Percentiles rank a stretch among this genome's conserved stretches.
Evolutionary conservation across 371 early-diverging fungal genomes (phyloP).

Genomic region (Zychaea mexicana): DNA sequence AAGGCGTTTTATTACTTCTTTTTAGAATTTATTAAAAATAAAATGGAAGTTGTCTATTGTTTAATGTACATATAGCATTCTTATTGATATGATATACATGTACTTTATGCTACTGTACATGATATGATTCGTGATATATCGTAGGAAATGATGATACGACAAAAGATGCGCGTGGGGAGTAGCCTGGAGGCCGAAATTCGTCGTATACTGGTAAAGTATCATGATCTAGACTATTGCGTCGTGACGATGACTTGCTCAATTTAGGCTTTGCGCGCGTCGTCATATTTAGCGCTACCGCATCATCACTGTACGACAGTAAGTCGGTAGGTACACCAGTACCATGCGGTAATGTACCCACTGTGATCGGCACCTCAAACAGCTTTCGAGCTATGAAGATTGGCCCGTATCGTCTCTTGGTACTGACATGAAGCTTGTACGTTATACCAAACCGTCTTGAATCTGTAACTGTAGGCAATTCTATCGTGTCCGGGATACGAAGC

Average conservation of each 20-base stretch:
- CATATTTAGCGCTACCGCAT: background rate
- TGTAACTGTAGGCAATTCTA: background rate
- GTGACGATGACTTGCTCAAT: background rate
- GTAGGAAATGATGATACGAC: background rate
- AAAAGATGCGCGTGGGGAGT: background rate
- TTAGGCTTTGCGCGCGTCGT: background rate
- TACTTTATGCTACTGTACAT: background rate
- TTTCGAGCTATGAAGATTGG: conserved; percentile 5
- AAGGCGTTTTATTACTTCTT: no score
- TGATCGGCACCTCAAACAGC: conserved; percentile 2
- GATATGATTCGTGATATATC: background rate
- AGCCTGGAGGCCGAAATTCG: background rate
- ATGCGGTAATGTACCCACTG: conserved; percentile 6
- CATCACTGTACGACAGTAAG: conserved; percentile 1
- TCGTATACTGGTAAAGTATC: background rate
- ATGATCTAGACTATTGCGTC: background rate
- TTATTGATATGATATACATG: no score
- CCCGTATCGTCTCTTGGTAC: background rate
- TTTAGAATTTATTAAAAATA: no score
- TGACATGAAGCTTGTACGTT: background rate
- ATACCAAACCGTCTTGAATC: conserved; percentile 5
- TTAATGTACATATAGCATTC: no score
- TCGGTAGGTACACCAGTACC: conserved; percentile 7
- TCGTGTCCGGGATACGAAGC: background rate
- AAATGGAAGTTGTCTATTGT: no score